Base-by-base conservation (phyloP, 306 rosid genomes). In the Lupinus albus region DNA sequence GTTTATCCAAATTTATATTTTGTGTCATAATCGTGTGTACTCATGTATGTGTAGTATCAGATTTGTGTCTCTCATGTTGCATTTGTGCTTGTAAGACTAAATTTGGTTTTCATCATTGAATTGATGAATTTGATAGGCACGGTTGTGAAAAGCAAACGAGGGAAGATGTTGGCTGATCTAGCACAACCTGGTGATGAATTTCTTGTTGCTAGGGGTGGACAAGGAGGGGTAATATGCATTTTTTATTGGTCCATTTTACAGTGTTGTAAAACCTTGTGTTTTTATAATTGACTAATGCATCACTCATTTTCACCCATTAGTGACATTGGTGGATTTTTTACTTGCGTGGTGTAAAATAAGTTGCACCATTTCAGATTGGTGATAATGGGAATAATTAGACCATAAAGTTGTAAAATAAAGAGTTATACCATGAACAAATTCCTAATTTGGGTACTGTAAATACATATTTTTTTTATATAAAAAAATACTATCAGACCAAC, bases 131-230 rank as follows among this genome's bases (percentile, higher is more conserved):
- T 75, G 62, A 38, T 78, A 90, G 99, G 99, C 65, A 94, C 97
- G 1, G 99, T 86, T 45, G 95, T 93, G 72, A 93, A 88, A 84
- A 87, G 65, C 70, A 93, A 86, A 60, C 75, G 89, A 41, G 99
- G 99, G 73, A 93, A 87, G 77, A 39, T 75, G 77, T 80, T 90
- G 78, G 96, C 85, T 72, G 99, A 94, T 82, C 81, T 94, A 45
- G 92, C 87, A 1, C 81, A 33, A 72, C 92, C 84, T 2, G 90
- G 92, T 50, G 97, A 94, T 47, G 95, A 94, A 81, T 73, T 94
- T 76, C 86, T 88, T 67, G 99, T 88, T 38, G 99, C 95, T 0
- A 85, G 92, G 82, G 97, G 99, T 5, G 99, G 97, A 72, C 96
- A 88, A 79, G 99, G 99, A 84, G 99, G 97, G 97, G 97, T 88